A percentile compares a stretch with the other conserved stretches of the same genome.
Evolutionary conservation across 495 filamentous ascomycete species (phyloP).

Genomic region (Apiosordaria backusii): DNA sequence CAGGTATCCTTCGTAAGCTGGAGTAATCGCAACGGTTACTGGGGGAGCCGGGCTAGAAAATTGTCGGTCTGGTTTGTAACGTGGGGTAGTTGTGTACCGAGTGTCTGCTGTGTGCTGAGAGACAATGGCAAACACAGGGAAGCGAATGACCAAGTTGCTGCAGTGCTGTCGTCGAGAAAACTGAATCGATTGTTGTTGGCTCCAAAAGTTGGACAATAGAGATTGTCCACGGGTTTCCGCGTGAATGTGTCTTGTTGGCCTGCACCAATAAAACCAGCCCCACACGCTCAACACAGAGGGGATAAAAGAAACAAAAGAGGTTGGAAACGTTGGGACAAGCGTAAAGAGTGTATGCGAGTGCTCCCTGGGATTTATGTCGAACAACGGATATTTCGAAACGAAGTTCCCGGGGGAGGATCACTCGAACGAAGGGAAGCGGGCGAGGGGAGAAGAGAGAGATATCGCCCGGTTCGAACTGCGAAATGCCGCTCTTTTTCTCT

Average conservation of each 20-base stretch:
- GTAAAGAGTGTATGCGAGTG: neutral
- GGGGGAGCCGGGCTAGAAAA: neutral
- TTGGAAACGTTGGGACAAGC: neutral
- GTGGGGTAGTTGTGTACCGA: neutral
- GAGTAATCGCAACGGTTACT: neutral
- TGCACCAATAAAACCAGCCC: neutral
- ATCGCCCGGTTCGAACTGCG: neutral
- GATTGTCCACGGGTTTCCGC: neutral
- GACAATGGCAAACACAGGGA: neutral
- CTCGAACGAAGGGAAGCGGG: conserved; percentile 5
- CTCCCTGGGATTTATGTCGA: neutral
- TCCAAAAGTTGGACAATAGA: neutral
- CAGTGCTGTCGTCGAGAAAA: neutral
- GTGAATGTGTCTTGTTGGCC: neutral
- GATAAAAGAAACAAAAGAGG: neutral
- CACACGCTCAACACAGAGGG: neutral
- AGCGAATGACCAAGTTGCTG: neutral
- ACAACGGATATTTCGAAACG: neutral
- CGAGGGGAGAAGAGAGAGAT: neutral
- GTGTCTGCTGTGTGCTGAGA: neutral
- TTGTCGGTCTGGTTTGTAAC: neutral
- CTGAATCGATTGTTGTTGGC: neutral
- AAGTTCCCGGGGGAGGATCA: neutral
- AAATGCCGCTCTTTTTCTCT: conserved; percentile 11
- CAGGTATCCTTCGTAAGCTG: neutral